Evolutionary conservation across 148 eudicot genomes (phyloP), one percentile per base, ranked within the genome.

Genomic region (Cornus suecica): DNA sequence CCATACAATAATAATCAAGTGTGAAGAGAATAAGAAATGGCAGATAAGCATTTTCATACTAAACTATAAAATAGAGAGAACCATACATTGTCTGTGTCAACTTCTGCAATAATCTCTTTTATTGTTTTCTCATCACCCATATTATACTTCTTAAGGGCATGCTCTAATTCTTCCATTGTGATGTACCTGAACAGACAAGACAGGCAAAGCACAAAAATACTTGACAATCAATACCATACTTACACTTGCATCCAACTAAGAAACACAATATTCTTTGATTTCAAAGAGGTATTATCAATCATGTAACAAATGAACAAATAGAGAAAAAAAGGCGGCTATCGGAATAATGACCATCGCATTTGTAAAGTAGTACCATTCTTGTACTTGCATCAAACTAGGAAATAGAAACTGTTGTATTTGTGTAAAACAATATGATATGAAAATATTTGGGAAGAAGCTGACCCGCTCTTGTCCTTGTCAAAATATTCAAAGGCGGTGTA

Each of bases 401-500:
- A 45, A 23, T 22, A 26, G 42, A 63, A 64, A 13, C 20, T 58
- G 10, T 26, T 58, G 66, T 9, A 73, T 8, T 16, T 15, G 37
- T 73, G 56, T 10, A 13, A 48, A 10, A 51, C 1, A 10, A 56
- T 26, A 6, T 14, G 10, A 68, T 42, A 71, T 29, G 26, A 29
- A 28, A 29, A 73, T 18, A 26, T 60, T 71, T 24, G 61, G 10
- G 14, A 32, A 51, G 52, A 78, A 83, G 75, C 77, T 75, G 86
- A 92, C 99, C 99, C 99, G 81, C 99, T 95, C 83, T 87, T 92
- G 83, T 95, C 99, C 82, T 85, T 84, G 83, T 95, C 99, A 76
- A 95, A 95, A 82, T 88, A 92, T 69, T 92, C 87, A 70, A 95
- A 95, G 62, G 99, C 99, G 77, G 85, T 89, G 84, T 79, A 91